phyloP scores from a whole-genome alignment of 2,329 filamentous ascomycete genomes.

The Alternaria incomplexa region DNA sequence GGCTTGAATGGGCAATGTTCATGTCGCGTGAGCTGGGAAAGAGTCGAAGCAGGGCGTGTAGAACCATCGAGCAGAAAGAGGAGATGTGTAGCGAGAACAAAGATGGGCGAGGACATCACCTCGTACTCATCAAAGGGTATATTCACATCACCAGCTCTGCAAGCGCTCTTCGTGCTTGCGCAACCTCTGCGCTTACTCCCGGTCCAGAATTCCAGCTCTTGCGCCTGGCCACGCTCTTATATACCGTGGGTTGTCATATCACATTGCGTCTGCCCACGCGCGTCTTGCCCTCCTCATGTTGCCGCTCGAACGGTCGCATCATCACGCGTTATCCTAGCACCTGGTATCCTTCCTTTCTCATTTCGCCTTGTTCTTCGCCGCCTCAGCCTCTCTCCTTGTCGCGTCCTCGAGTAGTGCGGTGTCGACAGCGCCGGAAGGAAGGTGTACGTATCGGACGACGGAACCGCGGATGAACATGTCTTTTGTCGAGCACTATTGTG shows the following conservation, averaged over 20 bases:
- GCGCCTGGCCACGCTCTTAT: not conserved
- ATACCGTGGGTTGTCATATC: not conserved
- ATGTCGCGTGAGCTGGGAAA: not conserved
- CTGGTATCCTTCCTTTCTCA: slow-evolving; percentile 14
- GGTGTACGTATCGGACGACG: slow-evolving; percentile 89
- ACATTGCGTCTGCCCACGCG: not conserved
- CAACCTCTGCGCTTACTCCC: not conserved
- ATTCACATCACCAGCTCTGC: not conserved
- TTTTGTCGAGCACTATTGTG: slow-evolving; percentile 74
- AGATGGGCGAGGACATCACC: not conserved
- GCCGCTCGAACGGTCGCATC: not conserved
- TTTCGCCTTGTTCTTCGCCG: slow-evolving; percentile 47
- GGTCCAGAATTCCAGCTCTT: not conserved
- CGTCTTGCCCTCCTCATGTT: not conserved
- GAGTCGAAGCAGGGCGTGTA: not conserved
- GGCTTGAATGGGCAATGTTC: not conserved
- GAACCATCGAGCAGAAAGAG: no score
- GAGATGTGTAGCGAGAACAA: no score
- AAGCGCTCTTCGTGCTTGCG: not conserved
- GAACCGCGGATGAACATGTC: slow-evolving; percentile 96
- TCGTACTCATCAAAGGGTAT: not conserved
- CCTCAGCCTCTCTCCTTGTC: slow-evolving; percentile 54
- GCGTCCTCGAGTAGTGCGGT: slow-evolving; percentile 88
- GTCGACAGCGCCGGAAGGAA: slow-evolving; percentile 82
- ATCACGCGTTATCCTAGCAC: not conserved